Evolutionary conservation across 2,329 filamentous ascomycete genomes (phyloP).

Genomic region (Colletotrichum destructivum): DNA sequence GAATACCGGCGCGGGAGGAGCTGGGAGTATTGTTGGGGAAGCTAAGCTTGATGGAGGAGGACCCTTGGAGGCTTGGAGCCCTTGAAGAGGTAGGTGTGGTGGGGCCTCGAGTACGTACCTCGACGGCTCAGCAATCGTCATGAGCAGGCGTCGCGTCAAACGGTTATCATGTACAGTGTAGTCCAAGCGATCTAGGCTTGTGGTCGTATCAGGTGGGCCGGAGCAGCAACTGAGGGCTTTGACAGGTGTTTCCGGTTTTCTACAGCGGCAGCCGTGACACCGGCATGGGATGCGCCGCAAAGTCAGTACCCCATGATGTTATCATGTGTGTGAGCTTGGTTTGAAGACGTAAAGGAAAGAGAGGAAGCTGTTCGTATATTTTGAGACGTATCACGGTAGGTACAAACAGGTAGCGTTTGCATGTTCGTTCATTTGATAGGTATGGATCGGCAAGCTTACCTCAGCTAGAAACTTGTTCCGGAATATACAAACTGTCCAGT

Average conservation of each 20-base stretch:
- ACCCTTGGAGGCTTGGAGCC: constrained; percentile 24
- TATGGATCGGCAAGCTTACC: not conserved
- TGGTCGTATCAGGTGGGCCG: not conserved
- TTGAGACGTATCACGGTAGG: too few relatives aligned
- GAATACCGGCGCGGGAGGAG: constrained; percentile 13
- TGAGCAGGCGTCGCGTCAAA: constrained; percentile 10
- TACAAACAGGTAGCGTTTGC: not conserved
- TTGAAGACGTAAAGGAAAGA: not conserved
- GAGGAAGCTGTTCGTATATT: not conserved
- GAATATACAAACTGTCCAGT: not conserved
- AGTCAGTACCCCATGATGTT: not conserved
- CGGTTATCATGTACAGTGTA: constrained; percentile 3
- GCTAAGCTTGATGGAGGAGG: constrained; percentile 39
- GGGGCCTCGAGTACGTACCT: not conserved
- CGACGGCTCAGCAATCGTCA: not conserved
- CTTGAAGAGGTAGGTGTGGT: not conserved
- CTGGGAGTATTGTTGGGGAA: constrained; percentile 35
- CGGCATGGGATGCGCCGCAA: not conserved
- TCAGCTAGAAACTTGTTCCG: not conserved
- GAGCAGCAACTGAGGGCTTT: not conserved
- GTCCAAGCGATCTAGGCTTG: not conserved
- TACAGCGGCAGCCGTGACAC: constrained; percentile 2
- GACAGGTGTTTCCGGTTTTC: not conserved
- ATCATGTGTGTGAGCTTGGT: constrained; percentile 1
- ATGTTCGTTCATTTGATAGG: too few relatives aligned